Evolutionary conservation across 129 eudicot species (phyloP).

Genomic region (carrot (Daucus carota)): DH1_v3.0 NC_030382.2:48638501-48639000

Average conservation of each 20-base stretch:
- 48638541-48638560: not conserved
- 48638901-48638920: not conserved
- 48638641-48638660: not conserved
- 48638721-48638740: not conserved
- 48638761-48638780: not conserved
- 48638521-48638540: not conserved
- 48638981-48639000: not conserved
- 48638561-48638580: not conserved
- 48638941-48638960: no score
- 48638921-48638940: not conserved
- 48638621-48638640: not conserved
- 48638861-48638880: slow-evolving; percentile 42
- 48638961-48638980: not conserved
- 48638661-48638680: not conserved
- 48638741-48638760: not conserved
- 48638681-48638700: not conserved
- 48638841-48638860: slow-evolving; percentile 57
- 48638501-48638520: not conserved
- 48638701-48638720: not conserved
- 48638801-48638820: slow-evolving; percentile 67
- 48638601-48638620: not conserved
- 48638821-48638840: slow-evolving; percentile 41
- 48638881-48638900: slow-evolving; percentile 29
- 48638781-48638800: slow-evolving; percentile 53
- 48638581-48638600: no score